phyloP scores from a whole-genome alignment of 306 rosid genomes.

The Malus sylvestris region DNA sequence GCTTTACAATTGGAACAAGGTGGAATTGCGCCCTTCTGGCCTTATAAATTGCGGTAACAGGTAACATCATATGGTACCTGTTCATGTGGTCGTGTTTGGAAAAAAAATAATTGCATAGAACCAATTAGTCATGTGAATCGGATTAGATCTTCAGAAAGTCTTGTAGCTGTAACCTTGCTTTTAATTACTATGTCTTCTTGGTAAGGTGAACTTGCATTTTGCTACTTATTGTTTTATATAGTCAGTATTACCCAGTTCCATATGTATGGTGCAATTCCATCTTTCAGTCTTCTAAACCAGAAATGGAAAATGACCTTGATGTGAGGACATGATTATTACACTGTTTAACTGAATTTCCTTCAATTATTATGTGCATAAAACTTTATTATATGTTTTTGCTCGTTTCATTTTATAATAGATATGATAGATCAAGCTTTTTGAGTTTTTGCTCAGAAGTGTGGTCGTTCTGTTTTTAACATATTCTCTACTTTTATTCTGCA shows the following conservation, averaged over 20 bases:
- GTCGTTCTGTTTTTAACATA: background rate
- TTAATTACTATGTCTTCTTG: background rate
- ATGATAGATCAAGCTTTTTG: background rate
- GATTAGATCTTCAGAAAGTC: slow-evolving; percentile 3
- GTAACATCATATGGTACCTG: slow-evolving; percentile 31
- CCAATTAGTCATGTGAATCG: slow-evolving; percentile 2
- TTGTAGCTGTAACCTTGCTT: background rate
- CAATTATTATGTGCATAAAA: background rate
- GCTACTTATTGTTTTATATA: slow-evolving; percentile 3
- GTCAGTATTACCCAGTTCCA: slow-evolving; percentile 6
- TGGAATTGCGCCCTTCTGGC: slow-evolving; percentile 71
- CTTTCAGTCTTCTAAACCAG: background rate
- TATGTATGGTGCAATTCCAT: background rate
- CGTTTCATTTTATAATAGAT: background rate
- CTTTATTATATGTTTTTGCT: background rate
- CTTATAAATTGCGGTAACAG: slow-evolving; percentile 91
- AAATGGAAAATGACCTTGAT: background rate
- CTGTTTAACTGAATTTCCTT: background rate
- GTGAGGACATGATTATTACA: background rate
- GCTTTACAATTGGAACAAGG: slow-evolving; percentile 68
- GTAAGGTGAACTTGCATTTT: background rate
- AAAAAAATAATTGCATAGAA: slow-evolving; percentile 1
- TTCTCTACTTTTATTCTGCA: slow-evolving; percentile 27
- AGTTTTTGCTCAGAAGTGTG: background rate
- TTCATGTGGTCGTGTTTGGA: background rate